Conservation (phyloP, 768 basidiomycete genomes). For the Galerina sulciceps region DNA sequence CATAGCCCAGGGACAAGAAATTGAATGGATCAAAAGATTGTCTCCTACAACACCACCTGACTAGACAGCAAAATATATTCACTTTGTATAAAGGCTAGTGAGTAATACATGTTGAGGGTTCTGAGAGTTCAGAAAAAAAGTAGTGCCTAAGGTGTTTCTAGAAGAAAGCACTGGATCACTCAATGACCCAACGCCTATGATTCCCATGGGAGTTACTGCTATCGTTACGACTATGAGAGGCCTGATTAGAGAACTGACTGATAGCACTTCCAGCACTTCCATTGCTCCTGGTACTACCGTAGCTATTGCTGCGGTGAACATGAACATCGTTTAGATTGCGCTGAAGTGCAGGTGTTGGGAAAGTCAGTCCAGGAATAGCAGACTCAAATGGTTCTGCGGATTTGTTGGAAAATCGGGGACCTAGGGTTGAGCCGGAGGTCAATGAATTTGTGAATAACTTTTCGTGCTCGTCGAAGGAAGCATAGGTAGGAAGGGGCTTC, state of each 20-base stretch:
- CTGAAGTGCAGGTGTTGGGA: conserved; percentile 39
- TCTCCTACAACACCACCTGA: conserved; percentile 55
- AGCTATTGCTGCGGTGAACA: conserved; percentile 33
- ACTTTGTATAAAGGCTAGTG: conserved; percentile 7
- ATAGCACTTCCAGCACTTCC: conserved; percentile 34
- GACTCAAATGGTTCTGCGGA: conserved; percentile 45
- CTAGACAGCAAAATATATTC: conserved; percentile 17
- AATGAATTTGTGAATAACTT: conserved; percentile 8
- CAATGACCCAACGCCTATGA: conserved; percentile 60
- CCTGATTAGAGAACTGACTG: conserved; percentile 9
- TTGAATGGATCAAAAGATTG: conserved; percentile 54
- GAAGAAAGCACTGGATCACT: conserved; percentile 36
- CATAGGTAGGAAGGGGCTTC: conserved; percentile 58
- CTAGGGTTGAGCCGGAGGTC: conserved; percentile 34
- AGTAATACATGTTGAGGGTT: conserved; percentile 21
- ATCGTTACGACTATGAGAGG: conserved; percentile 30
- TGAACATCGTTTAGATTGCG: conserved; percentile 38
- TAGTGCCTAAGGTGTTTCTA: conserved; percentile 6
- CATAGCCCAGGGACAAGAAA: conserved; percentile 61
- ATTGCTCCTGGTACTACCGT: conserved; percentile 44
- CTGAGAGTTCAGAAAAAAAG: conserved; percentile 5
- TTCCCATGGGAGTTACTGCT: conserved; percentile 33
- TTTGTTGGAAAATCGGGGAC: conserved; percentile 52
- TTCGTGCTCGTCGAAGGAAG: conserved; percentile 42
- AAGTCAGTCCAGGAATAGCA: conserved; percentile 25